These are phyloP conservation scores for Chaetomium sp. DNA, from an alignment of 2,329 filamentous ascomycete genomes.

Conservation along the genomic window DNA sequence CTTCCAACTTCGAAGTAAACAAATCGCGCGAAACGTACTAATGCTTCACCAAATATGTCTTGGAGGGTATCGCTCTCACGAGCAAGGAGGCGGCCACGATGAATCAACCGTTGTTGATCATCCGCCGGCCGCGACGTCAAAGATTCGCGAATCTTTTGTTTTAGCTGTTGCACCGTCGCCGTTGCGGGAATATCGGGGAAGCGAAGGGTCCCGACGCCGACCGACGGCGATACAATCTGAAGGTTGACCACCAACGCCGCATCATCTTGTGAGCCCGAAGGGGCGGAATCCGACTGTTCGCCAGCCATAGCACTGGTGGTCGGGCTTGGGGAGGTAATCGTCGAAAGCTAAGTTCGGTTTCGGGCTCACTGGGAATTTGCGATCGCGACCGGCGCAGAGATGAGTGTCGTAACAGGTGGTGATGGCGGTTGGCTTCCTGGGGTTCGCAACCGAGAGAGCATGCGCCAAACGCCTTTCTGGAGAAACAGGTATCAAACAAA, in stretches of 20 bases:
- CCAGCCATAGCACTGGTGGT: slow-evolving; percentile 18
- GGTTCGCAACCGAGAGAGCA: no score
- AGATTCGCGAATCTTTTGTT: slow-evolving; percentile 49
- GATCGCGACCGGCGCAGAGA: not conserved
- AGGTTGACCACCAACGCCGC: slow-evolving; percentile 43
- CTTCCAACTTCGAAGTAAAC: not conserved
- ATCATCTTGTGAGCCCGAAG: slow-evolving; percentile 3
- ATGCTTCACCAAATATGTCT: slow-evolving; percentile 50
- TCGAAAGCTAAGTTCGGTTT: not conserved
- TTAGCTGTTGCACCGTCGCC: slow-evolving; percentile 52
- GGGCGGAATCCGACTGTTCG: slow-evolving; percentile 9
- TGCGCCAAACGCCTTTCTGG: no score
- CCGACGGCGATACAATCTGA: slow-evolving; percentile 53
- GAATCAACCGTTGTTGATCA: slow-evolving; percentile 53
- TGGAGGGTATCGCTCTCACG: slow-evolving; percentile 50
- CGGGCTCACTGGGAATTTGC: not conserved
- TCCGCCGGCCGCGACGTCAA: slow-evolving; percentile 45
- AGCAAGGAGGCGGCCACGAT: slow-evolving; percentile 50
- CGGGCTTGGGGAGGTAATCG: not conserved
- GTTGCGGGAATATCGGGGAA: slow-evolving; percentile 43
- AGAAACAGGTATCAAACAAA: no score
- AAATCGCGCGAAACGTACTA: slow-evolving; percentile 33
- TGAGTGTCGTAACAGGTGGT: not conserved
- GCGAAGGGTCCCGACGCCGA: slow-evolving; percentile 44
- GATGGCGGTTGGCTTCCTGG: not conserved